phyloP scores from a whole-genome alignment of 1,284 basidiomycete species.

The Fomes fomentarius region DNA sequence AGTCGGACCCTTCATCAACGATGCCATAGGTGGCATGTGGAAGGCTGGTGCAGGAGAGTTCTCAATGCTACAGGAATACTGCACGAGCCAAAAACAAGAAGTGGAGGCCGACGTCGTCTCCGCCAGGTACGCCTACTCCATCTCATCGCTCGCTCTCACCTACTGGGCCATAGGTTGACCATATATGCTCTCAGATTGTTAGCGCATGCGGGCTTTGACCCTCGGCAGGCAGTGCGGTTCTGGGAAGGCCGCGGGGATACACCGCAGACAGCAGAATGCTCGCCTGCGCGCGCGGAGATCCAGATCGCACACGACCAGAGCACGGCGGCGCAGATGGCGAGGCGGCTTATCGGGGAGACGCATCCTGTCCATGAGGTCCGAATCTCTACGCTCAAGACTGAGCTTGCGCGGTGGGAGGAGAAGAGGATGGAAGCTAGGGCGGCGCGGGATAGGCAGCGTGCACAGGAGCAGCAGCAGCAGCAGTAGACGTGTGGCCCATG shows the following conservation, averaged over 20 bases:
- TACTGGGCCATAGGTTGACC: too few species aligned
- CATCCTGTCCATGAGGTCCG: constrained; percentile 71
- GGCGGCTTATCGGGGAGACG: constrained; percentile 41
- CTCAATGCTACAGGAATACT: constrained; percentile 67
- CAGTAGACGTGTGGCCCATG: too few species aligned
- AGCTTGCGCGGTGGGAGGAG: constrained; percentile 69
- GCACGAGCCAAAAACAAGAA: constrained; percentile 78
- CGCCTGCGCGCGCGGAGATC: constrained; percentile 33
- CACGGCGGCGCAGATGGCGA: constrained; percentile 22
- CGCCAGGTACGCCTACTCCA: constrained; percentile 53
- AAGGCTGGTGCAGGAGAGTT: constrained; percentile 77
- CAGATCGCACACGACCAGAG: not conserved
- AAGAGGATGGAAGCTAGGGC: constrained; percentile 39
- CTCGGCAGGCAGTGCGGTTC: constrained; percentile 71
- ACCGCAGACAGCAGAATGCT: constrained; percentile 41
- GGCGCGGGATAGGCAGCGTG: constrained; percentile 10
- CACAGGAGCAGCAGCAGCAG: too few species aligned
- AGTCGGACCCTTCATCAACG: constrained; percentile 88
- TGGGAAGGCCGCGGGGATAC: constrained; percentile 60
- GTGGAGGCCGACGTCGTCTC: constrained; percentile 91
- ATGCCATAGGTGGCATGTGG: constrained; percentile 82
- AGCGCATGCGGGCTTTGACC: constrained; percentile 86
- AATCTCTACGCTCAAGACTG: constrained; percentile 57
- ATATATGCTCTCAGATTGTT: constrained; percentile 57
- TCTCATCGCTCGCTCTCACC: not conserved